Conservation (phyloP, 2,329 filamentous ascomycete species). For the Claviceps sorghi region DNA sequence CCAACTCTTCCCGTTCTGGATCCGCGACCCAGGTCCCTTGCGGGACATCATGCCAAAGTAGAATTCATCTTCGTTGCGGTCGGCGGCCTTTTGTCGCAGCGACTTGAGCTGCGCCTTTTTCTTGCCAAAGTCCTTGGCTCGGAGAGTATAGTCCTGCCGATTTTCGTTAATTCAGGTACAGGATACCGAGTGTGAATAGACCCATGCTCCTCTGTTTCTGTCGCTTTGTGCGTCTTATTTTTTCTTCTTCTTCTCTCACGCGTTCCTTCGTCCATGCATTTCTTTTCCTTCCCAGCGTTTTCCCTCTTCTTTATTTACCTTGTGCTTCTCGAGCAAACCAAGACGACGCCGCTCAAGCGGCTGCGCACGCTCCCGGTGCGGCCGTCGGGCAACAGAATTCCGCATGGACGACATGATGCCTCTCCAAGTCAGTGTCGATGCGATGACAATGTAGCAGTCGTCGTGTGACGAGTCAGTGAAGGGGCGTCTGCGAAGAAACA, state of each 20-base stretch:
- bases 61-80: slow-evolving; percentile 60
- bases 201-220: not conserved
- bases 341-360: slow-evolving; percentile 70
- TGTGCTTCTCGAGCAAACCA: slow-evolving; percentile 91
- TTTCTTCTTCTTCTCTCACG: no score
- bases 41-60: slow-evolving; percentile 56
- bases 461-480: not conserved
- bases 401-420: slow-evolving; percentile 40
- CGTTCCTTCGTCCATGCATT: no score
- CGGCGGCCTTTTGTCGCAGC: slow-evolving; percentile 45
- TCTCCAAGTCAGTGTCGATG: not conserved
- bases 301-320: slow-evolving; percentile 32
- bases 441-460: not conserved
- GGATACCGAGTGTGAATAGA: not conserved
- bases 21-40: slow-evolving; percentile 35
- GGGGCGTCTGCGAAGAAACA: not conserved
- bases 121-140: slow-evolving; percentile 50
- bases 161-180: not conserved
- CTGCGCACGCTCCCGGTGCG: slow-evolving; percentile 83
- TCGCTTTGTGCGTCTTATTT: slow-evolving; percentile 69
- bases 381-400: slow-evolving; percentile 60
- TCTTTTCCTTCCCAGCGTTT: no score
- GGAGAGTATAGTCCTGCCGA: slow-evolving; percentile 45
- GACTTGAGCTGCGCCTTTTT: slow-evolving; percentile 47
- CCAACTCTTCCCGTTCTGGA: slow-evolving; percentile 36